phyloP scores from a whole-genome alignment of 140 eudicot genomes.

The Flaveria floridana region DNA sequence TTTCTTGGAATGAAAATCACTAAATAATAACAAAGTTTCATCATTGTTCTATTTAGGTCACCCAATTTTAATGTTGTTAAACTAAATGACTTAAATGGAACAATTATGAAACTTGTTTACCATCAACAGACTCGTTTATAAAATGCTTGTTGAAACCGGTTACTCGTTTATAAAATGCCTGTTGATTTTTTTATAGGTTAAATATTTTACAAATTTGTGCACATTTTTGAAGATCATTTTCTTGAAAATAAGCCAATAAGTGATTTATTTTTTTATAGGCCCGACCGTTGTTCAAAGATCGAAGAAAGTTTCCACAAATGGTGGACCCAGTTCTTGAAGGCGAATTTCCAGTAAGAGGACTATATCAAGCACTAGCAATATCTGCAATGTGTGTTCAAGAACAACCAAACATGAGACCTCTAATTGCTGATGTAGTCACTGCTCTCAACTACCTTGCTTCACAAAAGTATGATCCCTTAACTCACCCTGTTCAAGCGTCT shows the following conservation, averaged over 20 bases:
- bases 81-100: not conserved
- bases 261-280: conserved; percentile 48
- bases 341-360: conserved; percentile 59
- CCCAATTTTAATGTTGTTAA: no score
- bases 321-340: conserved; percentile 77
- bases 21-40: no score
- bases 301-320: conserved; percentile 62
- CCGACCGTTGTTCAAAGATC: conserved; percentile 72
- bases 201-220: not conserved
- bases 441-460: conserved; percentile 71
- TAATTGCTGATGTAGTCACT: conserved; percentile 65
- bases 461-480: conserved; percentile 54
- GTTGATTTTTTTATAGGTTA: not conserved
- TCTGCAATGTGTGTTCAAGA: conserved; percentile 92
- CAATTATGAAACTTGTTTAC: not conserved
- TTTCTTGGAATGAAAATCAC: no score
- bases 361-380: conserved; percentile 79
- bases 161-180: no score
- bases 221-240: not conserved
- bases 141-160: not conserved
- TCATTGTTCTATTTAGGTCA: not conserved
- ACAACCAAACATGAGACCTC: conserved; percentile 67
- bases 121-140: not conserved
- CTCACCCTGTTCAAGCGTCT: conserved; percentile 33
- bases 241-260: not conserved